Conservation (phyloP, 73 alveolate genomes). For the Tetrahymena malaccensis region DNA sequence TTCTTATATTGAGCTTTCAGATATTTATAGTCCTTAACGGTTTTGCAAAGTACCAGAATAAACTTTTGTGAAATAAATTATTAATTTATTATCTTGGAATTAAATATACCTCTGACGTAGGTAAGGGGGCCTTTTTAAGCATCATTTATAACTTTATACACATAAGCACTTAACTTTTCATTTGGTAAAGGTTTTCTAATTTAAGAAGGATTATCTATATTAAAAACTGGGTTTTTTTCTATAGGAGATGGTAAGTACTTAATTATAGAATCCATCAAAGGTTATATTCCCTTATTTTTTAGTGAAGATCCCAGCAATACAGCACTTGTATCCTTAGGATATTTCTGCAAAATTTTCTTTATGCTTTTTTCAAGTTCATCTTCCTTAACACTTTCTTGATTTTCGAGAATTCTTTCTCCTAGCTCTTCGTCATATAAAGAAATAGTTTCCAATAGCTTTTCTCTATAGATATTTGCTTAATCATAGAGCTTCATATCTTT, state of each 20-base stretch:
- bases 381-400: slow-evolving; percentile 12
- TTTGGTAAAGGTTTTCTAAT: slow-evolving; percentile 17
- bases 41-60: background rate
- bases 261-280: slow-evolving; percentile 63
- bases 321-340: slow-evolving; percentile 50
- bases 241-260: slow-evolving; percentile 69
- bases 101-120: slow-evolving; percentile 65
- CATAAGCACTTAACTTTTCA: slow-evolving; percentile 65
- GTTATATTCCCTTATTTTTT: slow-evolving; percentile 77
- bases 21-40: background rate
- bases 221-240: slow-evolving; percentile 31
- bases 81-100: background rate
- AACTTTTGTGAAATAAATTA: background rate
- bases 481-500: background rate
- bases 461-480: background rate
- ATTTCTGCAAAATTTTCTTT: slow-evolving; percentile 23
- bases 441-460: background rate
- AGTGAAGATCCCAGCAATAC: slow-evolving; percentile 76
- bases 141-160: slow-evolving; percentile 70
- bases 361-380: slow-evolving; percentile 35
- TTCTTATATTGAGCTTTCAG: slow-evolving; percentile 17
- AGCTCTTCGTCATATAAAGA: background rate
- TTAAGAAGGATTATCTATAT: slow-evolving; percentile 5
- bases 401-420: slow-evolving; percentile 21
- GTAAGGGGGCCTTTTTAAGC: slow-evolving; percentile 63